Base-by-base conservation (phyloP, 2,329 filamentous ascomycete genomes). In the Fusarium albosuccineum region DNA sequence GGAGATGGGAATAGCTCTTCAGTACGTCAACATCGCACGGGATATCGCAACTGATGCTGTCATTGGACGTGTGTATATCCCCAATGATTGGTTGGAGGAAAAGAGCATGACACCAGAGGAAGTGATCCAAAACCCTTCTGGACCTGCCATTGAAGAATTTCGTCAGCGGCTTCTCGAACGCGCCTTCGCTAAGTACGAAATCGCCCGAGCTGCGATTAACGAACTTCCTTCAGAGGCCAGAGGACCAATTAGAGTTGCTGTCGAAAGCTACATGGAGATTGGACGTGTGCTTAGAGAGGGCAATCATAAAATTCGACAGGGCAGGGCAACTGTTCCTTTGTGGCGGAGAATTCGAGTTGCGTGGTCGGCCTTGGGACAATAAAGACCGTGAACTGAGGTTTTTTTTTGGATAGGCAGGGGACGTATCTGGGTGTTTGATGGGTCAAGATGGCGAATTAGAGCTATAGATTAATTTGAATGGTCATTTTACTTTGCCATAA, bases 231-330 rank as follows among this genome's bases (percentile, higher is more conserved):
- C 62, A 0, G 85, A 89, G 70, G 87, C 86, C 0, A 82, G 87
- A 66, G 88, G 86, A 0, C 87, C 89, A 1, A 87, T 92, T 74
- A 82, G 88, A 11, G 89, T 92, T 6, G 90, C 89, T 1, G 89
- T 92, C 0, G 90, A 92, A 76, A 92, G 89, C 66, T 92, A 93
- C 72, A 91, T 93, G 86, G 89, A 92, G 74, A 93, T 93, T 73
- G 91, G 89, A 13, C 79, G 89, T 41, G 86, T 89, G n/a, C 72
- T 92, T 27, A 77, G 81, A 56, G 79, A 83, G 46, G 63, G 57
- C 0, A 61, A 62, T 0, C 82, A 81, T 61, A 68, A 75, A 30
- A 76, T 83, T 5, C 83, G 80, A 58, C 78, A 70, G 39, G 78
- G 78, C 6, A 76, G 74, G 50, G 81, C 82, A 4, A 84, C 81